Evolutionary conservation across 495 filamentous ascomycete genomes (phyloP), one percentile per base, ranked within the genome.

Genomic region (Ascobolus immersus): DNA sequence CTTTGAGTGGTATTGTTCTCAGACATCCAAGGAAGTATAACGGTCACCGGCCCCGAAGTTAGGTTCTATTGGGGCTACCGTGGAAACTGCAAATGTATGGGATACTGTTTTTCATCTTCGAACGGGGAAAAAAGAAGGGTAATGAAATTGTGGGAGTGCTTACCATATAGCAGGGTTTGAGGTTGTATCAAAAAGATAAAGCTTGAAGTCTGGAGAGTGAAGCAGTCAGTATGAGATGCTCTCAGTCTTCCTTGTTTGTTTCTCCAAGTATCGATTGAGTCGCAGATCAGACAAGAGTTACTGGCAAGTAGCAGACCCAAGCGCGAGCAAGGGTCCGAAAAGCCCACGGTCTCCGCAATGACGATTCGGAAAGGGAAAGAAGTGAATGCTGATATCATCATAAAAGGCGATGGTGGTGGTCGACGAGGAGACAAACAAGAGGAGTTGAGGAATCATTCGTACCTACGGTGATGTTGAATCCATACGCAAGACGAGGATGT

Each of bases 1-100:
- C 23, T 27, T 11, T n/a, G 14, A 27, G 11, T 14, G 11, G 25
- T 31, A 17, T 31, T 12, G n/a, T 31, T 10, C 10, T 57, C 55
- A 57, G 55, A 57, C 55, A 52, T 57, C 55, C 55, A 57, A 57
- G 55, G 54, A 57, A 57, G 54, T 43, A 51, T 48, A 47, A 43
- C 55, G 53, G 51, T 53, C 55, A 57, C 46, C 37, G 42, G 39
- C 43, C 42, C 48, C 41, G 38, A 52, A 45, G 55, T 46, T 55
- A 52, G 55, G 55, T 57, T 57, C 47, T 48, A 49, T 49, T 53
- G 45, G 44, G 49, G 44, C 50, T 58, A 52, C 48, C 53, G 53
- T 55, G 55, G 49, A 57, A 58, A 58, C 55, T 58, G 55, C 55
- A 55, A 58, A 58, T 58, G 54, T 53, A 50, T 51, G 55, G 49